These are phyloP conservation scores for Ophiostoma fasciatum DNA, from an alignment of 2,329 filamentous ascomycete genomes.

Conservation along the genomic window DNA sequence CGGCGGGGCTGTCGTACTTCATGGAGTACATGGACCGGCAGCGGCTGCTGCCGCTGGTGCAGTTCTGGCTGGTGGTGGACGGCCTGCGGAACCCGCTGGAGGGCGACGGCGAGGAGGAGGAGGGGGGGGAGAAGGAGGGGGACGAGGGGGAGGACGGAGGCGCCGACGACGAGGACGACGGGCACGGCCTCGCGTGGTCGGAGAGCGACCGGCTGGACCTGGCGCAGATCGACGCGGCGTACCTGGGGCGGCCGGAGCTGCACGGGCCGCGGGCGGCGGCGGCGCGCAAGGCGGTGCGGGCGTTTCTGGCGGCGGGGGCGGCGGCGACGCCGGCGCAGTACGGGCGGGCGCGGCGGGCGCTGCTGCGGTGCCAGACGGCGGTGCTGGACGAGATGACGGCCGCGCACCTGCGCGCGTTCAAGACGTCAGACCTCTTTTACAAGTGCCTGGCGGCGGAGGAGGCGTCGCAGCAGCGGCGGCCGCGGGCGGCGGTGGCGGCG, in stretches of 20 bases:
- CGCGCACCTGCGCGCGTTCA: conserved; percentile 71
- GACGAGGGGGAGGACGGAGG: conserved; percentile 51
- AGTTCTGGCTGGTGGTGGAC: conserved; percentile 98
- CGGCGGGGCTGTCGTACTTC: conserved; percentile 88
- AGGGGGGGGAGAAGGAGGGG: conserved; percentile 52
- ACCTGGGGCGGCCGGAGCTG: conserved; percentile 69
- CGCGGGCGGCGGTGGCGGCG: not conserved
- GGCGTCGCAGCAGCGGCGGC: conserved; percentile 26
- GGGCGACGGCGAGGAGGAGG: conserved; percentile 62
- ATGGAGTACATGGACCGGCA: conserved; percentile 99
- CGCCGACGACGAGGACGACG: conserved; percentile 54
- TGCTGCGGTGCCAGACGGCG: conserved; percentile 67
- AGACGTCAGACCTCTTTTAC: conserved; percentile 85
- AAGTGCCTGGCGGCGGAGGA: conserved; percentile 90
- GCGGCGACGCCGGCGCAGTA: conserved; percentile 70
- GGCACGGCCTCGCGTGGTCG: conserved; percentile 56
- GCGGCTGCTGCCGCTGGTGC: conserved; percentile 71
- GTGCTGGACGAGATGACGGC: conserved; percentile 75
- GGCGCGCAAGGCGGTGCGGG: conserved; percentile 53
- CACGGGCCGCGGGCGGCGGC: conserved; percentile 59
- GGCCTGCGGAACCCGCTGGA: conserved; percentile 90
- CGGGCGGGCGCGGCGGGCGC: conserved; percentile 62
- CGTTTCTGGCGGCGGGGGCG: conserved; percentile 66
- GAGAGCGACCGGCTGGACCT: conserved; percentile 77
- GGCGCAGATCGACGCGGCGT: conserved; percentile 81